Conservation (phyloP, 805 yeast genomes). For the Candida stauntonica region DNA sequence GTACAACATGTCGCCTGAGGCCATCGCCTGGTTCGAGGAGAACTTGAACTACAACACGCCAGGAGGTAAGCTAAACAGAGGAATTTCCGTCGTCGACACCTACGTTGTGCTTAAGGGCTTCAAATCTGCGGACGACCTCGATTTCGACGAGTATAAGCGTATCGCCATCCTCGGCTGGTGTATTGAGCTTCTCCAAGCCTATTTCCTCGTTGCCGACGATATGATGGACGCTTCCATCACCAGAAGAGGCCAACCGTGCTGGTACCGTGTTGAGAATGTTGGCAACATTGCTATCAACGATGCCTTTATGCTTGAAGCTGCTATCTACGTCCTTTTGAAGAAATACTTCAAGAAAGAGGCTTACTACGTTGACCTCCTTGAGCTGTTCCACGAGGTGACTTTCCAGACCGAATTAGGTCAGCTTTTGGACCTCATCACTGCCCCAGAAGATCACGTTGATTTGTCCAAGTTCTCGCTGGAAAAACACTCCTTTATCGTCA, state of each 20-base stretch:
- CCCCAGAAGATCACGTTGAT: constrained; percentile 94
- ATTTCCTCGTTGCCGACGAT: constrained; percentile 95
- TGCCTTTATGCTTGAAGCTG: constrained; percentile 93
- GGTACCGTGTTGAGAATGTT: constrained; percentile 81
- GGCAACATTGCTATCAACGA: constrained; percentile 96
- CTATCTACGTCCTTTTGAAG: constrained; percentile 84
- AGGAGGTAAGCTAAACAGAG: constrained; percentile 96
- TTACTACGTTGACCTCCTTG: constrained; percentile 86
- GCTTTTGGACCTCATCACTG: constrained; percentile 89
- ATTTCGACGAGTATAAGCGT: constrained; percentile 68
- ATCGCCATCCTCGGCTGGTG: constrained; percentile 94
- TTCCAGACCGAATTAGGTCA: constrained; percentile 98
- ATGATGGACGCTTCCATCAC: constrained; percentile 97
- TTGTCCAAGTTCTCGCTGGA: constrained; percentile 77
- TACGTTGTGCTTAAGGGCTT: constrained; percentile 73
- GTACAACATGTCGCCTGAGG: constrained; percentile 83
- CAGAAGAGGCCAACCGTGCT: constrained; percentile 97
- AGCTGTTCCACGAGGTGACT: constrained; percentile 94
- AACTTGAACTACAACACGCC: constrained; percentile 83
- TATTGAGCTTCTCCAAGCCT: constrained; percentile 91
- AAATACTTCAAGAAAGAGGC: constrained; percentile 78
- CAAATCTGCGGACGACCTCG: constrained; percentile 52
- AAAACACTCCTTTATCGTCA: constrained; percentile 93
- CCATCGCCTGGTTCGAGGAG: constrained; percentile 76
- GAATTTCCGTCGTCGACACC: constrained; percentile 91